phyloP scores from a whole-genome alignment of 441 rosid species.

The Adansonia madagascariensis region DNA sequence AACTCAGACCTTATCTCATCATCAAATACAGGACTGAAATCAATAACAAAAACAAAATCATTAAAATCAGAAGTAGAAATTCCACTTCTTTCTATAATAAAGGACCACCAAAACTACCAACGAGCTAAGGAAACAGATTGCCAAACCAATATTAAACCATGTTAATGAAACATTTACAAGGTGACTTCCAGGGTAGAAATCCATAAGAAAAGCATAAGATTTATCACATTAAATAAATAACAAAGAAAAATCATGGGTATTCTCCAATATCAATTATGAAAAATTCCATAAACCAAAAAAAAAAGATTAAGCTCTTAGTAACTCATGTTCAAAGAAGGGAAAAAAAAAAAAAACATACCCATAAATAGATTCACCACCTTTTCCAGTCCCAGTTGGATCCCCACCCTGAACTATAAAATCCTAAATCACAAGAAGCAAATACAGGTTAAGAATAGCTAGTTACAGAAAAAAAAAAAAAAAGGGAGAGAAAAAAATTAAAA shows the following conservation, averaged over 20 bases:
- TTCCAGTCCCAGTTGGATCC: conserved; percentile 98
- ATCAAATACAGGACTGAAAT: conserved; percentile 68
- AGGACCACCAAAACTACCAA: conserved; percentile 11
- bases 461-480: background rate
- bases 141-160: background rate
- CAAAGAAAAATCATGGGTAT: background rate
- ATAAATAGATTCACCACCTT: conserved; percentile 91
- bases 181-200: background rate
- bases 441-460: conserved; percentile 8
- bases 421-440: conserved; percentile 43
- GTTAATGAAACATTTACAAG: background rate
- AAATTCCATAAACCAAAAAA: background rate
- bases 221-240: background rate
- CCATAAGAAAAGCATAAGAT: background rate
- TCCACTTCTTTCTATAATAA: background rate
- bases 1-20: conserved; percentile 84
- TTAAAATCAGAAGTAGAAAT: background rate
- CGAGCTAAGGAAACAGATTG: background rate
- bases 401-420: conserved; percentile 99
- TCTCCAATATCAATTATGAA: conserved; percentile 1
- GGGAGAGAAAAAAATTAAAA: background rate
- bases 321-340: background rate
- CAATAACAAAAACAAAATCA: conserved; percentile 13
- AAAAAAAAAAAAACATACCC: conserved; percentile 55
- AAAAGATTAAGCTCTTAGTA: background rate